These are phyloP conservation scores for Limtongozyma cylindracea DNA, from an alignment of 805 yeast genomes.

Conservation along the genomic window DNA sequence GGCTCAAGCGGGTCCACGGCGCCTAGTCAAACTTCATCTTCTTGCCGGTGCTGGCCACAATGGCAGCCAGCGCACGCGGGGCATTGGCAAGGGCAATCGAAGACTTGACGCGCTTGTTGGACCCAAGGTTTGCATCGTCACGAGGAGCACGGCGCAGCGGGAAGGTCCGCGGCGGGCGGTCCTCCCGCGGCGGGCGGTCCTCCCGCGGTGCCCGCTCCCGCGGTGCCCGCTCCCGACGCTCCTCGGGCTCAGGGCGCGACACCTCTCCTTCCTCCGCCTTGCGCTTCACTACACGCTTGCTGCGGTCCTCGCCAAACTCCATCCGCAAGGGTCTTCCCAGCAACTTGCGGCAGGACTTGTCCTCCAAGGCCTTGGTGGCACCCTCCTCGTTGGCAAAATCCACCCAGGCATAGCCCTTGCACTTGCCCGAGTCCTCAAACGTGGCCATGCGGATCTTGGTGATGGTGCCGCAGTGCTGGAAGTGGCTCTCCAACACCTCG, in stretches of 20 bases:
- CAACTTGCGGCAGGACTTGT: slow-evolving; percentile 35
- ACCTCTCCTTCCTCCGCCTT: slow-evolving; percentile 7
- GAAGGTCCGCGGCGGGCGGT: no score
- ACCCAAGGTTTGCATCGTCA: no score
- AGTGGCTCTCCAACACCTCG: slow-evolving; percentile 53
- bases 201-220: no score
- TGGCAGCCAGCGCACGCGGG: slow-evolving; percentile 71
- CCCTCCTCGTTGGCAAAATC: slow-evolving; percentile 67
- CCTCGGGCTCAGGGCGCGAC: no score
- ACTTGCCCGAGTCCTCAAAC: slow-evolving; percentile 88
- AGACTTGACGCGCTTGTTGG: slow-evolving; percentile 30
- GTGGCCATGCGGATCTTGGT: slow-evolving; percentile 81
- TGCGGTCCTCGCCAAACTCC: slow-evolving; percentile 91
- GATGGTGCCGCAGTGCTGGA: slow-evolving; percentile 82
- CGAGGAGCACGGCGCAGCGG: no score
- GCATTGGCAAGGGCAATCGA: slow-evolving; percentile 77
- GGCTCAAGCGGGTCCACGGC: no score
- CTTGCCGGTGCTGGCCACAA: slow-evolving; percentile 79
- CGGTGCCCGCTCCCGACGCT: no score
- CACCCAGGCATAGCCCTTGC: slow-evolving; percentile 88
- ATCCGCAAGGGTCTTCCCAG: slow-evolving; percentile 57
- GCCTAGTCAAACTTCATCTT: slow-evolving; percentile 40
- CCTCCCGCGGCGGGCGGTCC: no score
- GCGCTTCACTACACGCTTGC: slow-evolving; percentile 35
- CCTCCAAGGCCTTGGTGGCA: slow-evolving; percentile 62